phyloP scores from a whole-genome alignment of 768 basidiomycete species.

The Phanerochaete sordida region DNA sequence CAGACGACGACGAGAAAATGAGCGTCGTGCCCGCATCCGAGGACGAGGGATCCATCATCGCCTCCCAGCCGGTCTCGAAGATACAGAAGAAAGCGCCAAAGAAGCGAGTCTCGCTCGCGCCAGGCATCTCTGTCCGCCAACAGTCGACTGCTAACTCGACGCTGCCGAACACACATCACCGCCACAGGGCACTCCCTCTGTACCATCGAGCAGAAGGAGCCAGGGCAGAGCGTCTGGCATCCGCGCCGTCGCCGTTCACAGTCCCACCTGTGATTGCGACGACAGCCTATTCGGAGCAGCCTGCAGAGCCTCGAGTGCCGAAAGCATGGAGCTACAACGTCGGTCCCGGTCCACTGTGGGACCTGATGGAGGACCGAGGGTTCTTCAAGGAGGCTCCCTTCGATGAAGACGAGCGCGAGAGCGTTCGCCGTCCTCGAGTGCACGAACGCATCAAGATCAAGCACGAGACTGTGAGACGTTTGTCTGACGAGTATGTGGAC shows the following conservation, averaged over 20 bases:
- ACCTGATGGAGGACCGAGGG: constrained; percentile 69
- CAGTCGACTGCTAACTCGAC: neutral
- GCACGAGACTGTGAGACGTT: neutral
- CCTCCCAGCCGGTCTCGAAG: neutral
- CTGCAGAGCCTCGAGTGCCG: constrained; percentile 50
- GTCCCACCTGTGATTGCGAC: constrained; percentile 41
- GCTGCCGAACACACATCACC: constrained; percentile 60
- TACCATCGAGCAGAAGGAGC: constrained; percentile 31
- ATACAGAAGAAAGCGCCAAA: constrained; percentile 28
- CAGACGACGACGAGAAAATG: constrained; percentile 22
- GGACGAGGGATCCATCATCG: neutral
- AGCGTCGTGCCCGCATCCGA: constrained; percentile 13
- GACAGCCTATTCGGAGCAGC: constrained; percentile 47
- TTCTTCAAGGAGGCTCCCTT: constrained; percentile 66
- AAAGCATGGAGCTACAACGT: constrained; percentile 74
- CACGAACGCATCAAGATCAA: constrained; percentile 36
- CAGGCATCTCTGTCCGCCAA: constrained; percentile 29
- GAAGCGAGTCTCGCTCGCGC: constrained; percentile 18
- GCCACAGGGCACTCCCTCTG: constrained; percentile 67
- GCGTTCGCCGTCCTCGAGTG: constrained; percentile 61
- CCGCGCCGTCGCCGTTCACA: constrained; percentile 46
- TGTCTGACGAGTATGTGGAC: constrained; percentile 13
- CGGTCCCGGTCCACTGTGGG: constrained; percentile 76
- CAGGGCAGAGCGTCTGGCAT: neutral
- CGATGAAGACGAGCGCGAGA: constrained; percentile 21